Evolutionary conservation across 1,139 yeast genomes (phyloP).

Genomic region (Candida tetrigidarum): DNA sequence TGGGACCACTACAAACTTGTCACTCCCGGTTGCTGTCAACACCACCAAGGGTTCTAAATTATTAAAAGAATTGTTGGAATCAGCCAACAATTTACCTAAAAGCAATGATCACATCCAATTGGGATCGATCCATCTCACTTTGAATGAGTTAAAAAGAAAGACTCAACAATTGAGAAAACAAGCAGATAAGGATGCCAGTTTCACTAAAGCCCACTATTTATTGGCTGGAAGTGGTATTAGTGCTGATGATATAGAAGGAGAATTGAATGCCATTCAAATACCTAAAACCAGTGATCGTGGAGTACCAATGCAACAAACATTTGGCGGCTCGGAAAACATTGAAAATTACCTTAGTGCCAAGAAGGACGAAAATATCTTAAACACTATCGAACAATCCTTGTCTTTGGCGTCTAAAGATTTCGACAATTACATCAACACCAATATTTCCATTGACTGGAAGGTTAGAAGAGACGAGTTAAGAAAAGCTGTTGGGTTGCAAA

Average conservation of each 20-base stretch:
- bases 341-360: slow-evolving; percentile 66
- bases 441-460: slow-evolving; percentile 83
- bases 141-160: slow-evolving; percentile 75
- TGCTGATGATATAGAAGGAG: slow-evolving; percentile 83
- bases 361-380: slow-evolving; percentile 81
- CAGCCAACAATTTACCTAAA: slow-evolving; percentile 72
- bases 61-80: slow-evolving; percentile 68
- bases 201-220: slow-evolving; percentile 87
- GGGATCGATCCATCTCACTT: slow-evolving; percentile 75
- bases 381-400: slow-evolving; percentile 84
- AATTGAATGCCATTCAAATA: slow-evolving; percentile 47
- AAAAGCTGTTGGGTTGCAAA: slow-evolving; percentile 59
- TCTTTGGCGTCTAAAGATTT: slow-evolving; percentile 80
- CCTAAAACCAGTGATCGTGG: slow-evolving; percentile 17
- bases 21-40: slow-evolving; percentile 15
- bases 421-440: slow-evolving; percentile 74
- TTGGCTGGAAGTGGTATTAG: slow-evolving; percentile 90
- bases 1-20: slow-evolving; percentile 9
- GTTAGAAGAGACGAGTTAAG: slow-evolving; percentile 73
- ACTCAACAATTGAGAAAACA: slow-evolving; percentile 62
- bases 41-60: slow-evolving; percentile 19
- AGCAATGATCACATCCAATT: slow-evolving; percentile 55
- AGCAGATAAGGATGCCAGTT: slow-evolving; percentile 46
- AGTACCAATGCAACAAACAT: background rate
- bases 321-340: slow-evolving; percentile 26